Evolutionary conservation across 2,329 filamentous ascomycete genomes (phyloP), one percentile per base, ranked within the genome.

Genomic region (Camptophora hylomeconis): DNA sequence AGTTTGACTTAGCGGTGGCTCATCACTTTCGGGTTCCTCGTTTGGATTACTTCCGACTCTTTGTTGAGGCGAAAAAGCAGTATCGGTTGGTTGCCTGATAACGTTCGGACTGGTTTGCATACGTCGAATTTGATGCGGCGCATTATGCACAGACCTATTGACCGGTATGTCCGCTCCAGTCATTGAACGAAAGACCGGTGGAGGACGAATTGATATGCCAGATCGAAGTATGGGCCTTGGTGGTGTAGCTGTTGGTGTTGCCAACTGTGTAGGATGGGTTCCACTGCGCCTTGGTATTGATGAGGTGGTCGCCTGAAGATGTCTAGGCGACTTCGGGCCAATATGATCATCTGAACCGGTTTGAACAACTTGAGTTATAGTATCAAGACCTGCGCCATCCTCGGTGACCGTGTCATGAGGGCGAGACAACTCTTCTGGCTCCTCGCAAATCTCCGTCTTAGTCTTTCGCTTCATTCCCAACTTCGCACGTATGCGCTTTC

Each of bases 401-500:
- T n/a, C n/a, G n/a, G n/a, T n/a, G n/a, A n/a, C n/a, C n/a, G n/a
- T n/a, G n/a, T n/a, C n/a, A n/a, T n/a, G n/a, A n/a, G n/a, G n/a
- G n/a, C n/a, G n/a, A n/a, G n/a, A n/a, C n/a, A n/a, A n/a, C 9
- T 83, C 77, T 0, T 81, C 78, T 0, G 80, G 74, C 0, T 69
- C 68, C 2, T 72, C 67, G 0, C 70, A 60, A 3, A 38, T 46
- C 47, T 38, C 53, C 45, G 56, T 67, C 50, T 59, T 40, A 7
- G 22, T 20, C 9, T 28, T 17, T 16, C 41, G 26, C 20, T 33
- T 37, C 20, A 31, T 31, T 13, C 39, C 37, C 13, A 44, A 21
- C 23, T 40, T 41, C 3, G 35, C 29, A 23, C 31, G 55, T 44
- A 52, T 69, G 50, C 56, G 61, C 46, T 47, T 63, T 49, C 17